Evolutionary conservation across 1,284 basidiomycete species (phyloP).

Genomic region (Ceratobasidium sp.): DNA sequence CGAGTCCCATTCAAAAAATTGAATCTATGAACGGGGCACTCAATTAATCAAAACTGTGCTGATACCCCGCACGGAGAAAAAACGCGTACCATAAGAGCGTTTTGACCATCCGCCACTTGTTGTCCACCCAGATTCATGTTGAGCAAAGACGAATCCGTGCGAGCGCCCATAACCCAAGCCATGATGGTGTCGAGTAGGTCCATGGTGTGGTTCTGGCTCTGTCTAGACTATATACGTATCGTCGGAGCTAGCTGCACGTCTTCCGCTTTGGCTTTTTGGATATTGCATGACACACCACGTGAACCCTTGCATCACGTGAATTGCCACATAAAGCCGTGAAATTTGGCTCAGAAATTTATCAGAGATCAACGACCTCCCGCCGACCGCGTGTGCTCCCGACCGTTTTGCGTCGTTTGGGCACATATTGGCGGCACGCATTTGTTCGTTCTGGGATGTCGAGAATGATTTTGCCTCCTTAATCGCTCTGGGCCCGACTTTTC

Average conservation of each 20-base stretch:
- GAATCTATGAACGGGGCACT: slow-evolving; percentile 67
- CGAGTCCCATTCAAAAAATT: slow-evolving; percentile 85
- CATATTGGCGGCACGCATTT: not conserved
- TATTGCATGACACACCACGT: too few species aligned
- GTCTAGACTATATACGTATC: not conserved
- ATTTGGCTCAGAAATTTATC: slow-evolving; percentile 16
- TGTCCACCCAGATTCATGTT: slow-evolving; percentile 24
- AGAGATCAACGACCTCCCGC: slow-evolving; percentile 24
- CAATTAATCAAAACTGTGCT: slow-evolving; percentile 79
- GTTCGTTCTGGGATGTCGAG: slow-evolving; percentile 50
- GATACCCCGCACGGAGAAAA: not conserved
- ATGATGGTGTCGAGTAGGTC: slow-evolving; percentile 1
- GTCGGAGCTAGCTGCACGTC: not conserved
- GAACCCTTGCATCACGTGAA: slow-evolving; percentile 14
- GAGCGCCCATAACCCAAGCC: slow-evolving; percentile 11
- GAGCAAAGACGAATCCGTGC: slow-evolving; percentile 12
- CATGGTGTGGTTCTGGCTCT: not conserved
- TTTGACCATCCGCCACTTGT: slow-evolving; percentile 19
- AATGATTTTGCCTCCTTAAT: slow-evolving; percentile 71
- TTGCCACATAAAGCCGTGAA: slow-evolving; percentile 17
- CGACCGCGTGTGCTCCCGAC: not conserved
- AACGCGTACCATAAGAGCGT: slow-evolving; percentile 17
- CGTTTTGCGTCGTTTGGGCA: slow-evolving; percentile 49
- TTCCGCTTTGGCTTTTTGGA: not conserved
- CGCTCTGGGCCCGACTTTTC: slow-evolving; percentile 69